Evolutionary conservation across 257 asterid species (phyloP).

Genomic region (Ballota nigra): DNA sequence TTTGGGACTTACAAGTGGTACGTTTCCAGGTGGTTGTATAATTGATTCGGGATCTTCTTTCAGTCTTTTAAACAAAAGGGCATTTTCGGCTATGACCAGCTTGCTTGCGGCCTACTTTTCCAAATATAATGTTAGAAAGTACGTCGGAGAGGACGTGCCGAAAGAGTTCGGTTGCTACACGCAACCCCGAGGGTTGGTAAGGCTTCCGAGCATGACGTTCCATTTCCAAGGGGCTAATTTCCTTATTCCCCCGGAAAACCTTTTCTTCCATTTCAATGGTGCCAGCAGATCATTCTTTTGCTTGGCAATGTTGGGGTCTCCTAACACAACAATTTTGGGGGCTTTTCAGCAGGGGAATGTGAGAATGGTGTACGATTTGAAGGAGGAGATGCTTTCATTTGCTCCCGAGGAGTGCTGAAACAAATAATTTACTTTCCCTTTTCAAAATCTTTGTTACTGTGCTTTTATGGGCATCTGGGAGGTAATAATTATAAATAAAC

Average conservation of each 20-base stretch:
- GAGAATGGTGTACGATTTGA: conserved; percentile 31
- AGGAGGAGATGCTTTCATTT: conserved; percentile 26
- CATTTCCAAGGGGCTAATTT: conserved; percentile 33
- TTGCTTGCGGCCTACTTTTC: conserved; percentile 10
- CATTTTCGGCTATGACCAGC: background rate
- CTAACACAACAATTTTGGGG: conserved; percentile 16
- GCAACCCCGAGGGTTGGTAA: background rate
- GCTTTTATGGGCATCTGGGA: too few species aligned
- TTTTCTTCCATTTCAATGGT: background rate
- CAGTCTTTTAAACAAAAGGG: conserved; percentile 6
- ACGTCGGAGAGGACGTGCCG: background rate
- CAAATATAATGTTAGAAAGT: background rate
- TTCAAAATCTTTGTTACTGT: too few species aligned
- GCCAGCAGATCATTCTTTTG: conserved; percentile 13
- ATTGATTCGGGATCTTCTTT: conserved; percentile 28
- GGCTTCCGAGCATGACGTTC: conserved; percentile 21
- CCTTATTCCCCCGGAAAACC: conserved; percentile 12
- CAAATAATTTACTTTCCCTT: background rate
- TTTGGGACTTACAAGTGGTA: background rate
- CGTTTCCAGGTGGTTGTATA: conserved; percentile 26
- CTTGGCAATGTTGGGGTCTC: conserved; percentile 12
- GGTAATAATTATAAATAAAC: too few species aligned
- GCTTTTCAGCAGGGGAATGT: conserved; percentile 34
- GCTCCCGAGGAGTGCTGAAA: conserved; percentile 32
- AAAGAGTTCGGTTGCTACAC: conserved; percentile 18